Evolutionary conservation across 495 filamentous ascomycete species (phyloP), one percentile per base, ranked within the genome.

Genomic region (Talaromyces thailandensis): DNA sequence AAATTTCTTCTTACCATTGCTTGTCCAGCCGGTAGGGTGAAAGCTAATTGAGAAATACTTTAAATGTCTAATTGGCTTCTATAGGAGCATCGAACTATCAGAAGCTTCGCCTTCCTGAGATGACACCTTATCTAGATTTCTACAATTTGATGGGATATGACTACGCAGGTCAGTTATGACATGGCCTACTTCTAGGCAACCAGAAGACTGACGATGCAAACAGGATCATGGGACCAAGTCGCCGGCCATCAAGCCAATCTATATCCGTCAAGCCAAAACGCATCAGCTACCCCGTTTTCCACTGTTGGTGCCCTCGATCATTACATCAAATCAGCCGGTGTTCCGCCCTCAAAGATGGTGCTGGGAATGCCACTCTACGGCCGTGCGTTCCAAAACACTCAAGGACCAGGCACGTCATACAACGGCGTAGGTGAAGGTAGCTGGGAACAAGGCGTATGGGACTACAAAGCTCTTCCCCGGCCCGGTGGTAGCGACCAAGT

Each of bases 331-430:
- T 11, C 75, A 0, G 70, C 76, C 8, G 89, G 88, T 1, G 82
- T 96, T 4, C 69, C 79, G 0, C 64, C 85, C 0, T 64, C 70
- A 50, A 96, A 95, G 71, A 85, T 97, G 37, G 81, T 93, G 7
- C 73, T 96, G 28, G 92, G 93, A 28, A 83, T 96, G 77, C 92
- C 92, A 0, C 75, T 97, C 0, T 96, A 96, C 68, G 93, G 93
- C 0, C 86, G 91, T 7, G 80, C 89, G 7, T 97, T 96, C 67
- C 74, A 81, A 61, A 75, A 80, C 24, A 96, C 92, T 0, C 69
- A 78, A 16, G 92, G 92, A 0, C 82, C 86, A 0, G 93, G 92
- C 1, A 71, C 78, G 40, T 71, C 80, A 12, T 97, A 83, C 72
- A 79, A 69, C 53, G 88, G 90, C 14, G 76, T 88, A 48, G 91